Conservation (phyloP, 2,329 filamentous ascomycete genomes). For the Aurifilum marmelostoma region DNA sequence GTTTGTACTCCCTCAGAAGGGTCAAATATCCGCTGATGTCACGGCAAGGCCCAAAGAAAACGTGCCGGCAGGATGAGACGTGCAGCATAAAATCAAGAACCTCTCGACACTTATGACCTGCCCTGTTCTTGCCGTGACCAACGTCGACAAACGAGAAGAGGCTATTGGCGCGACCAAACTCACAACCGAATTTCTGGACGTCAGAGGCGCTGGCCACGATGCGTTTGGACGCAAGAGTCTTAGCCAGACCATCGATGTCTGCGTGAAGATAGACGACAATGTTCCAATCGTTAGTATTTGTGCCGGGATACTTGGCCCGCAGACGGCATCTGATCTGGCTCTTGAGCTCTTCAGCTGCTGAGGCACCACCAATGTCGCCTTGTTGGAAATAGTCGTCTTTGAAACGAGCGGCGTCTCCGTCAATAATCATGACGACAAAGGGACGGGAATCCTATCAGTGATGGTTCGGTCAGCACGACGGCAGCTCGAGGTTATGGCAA, state of each 20-base stretch:
- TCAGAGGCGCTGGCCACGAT: slow-evolving; percentile 34
- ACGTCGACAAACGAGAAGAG: slow-evolving; percentile 43
- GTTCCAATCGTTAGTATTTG: slow-evolving; percentile 38
- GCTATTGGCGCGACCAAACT: slow-evolving; percentile 39
- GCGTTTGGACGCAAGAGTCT: slow-evolving; percentile 35
- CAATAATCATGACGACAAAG: slow-evolving; percentile 41
- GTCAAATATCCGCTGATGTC: slow-evolving; percentile 41
- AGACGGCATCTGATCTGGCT: slow-evolving; percentile 34
- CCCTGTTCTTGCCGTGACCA: slow-evolving; percentile 41
- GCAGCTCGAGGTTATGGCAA: background rate
- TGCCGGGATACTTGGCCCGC: slow-evolving; percentile 33
- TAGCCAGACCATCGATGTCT: slow-evolving; percentile 40
- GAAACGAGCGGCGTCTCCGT: slow-evolving; percentile 43
- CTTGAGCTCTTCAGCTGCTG: slow-evolving; percentile 38
- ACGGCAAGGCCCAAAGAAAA: slow-evolving; percentile 40
- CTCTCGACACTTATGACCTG: slow-evolving; percentile 42
- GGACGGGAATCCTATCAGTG: slow-evolving; percentile 37
- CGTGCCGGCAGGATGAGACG: slow-evolving; percentile 38
- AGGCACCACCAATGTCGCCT: slow-evolving; percentile 39
- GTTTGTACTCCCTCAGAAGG: slow-evolving; percentile 39
- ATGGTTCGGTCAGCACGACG: background rate
- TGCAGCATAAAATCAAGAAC: slow-evolving; percentile 40
- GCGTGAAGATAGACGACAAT: slow-evolving; percentile 41
- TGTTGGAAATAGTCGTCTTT: slow-evolving; percentile 37
- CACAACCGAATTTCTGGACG: slow-evolving; percentile 39